These are phyloP conservation scores for Kandelia obovata DNA, from an alignment of 345 rosid genomes.

Conservation along the genomic window DNA sequence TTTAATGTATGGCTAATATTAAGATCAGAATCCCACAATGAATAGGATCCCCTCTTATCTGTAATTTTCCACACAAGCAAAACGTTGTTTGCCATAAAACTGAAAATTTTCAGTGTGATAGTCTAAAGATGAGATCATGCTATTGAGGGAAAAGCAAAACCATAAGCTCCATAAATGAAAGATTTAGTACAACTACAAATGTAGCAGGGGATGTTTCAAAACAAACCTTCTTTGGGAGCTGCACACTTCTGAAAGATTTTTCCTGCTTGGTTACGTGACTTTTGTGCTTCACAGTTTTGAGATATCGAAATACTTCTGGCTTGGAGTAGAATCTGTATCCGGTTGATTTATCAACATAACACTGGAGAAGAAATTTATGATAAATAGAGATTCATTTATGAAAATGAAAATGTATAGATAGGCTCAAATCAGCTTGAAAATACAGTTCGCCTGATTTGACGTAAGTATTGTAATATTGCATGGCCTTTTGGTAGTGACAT, in stretches of 20 bases:
- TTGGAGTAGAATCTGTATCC: constrained; percentile 39
- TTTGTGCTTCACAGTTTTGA: constrained; percentile 17
- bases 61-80: no score
- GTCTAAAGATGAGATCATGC: background rate
- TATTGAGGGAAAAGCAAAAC: background rate
- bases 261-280: constrained; percentile 10
- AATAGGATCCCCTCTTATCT: no score
- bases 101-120: background rate
- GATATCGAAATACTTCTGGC: constrained; percentile 38
- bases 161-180: background rate
- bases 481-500: background rate
- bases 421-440: background rate
- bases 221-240: constrained; percentile 26
- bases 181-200: background rate
- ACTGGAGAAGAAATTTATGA: constrained; percentile 23
- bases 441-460: background rate
- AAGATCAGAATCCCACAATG: no score
- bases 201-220: constrained; percentile 6
- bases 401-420: background rate
- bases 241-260: background rate
- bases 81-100: background rate
- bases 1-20: no score
- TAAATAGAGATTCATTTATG: background rate
- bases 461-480: background rate
- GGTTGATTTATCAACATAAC: constrained; percentile 28